Percentiles rank a stretch among this genome's conserved stretches.
These are phyloP conservation scores for Hysterangium stoloniferum DNA, from an alignment of 768 basidiomycete species.

Conservation along the genomic window DNA sequence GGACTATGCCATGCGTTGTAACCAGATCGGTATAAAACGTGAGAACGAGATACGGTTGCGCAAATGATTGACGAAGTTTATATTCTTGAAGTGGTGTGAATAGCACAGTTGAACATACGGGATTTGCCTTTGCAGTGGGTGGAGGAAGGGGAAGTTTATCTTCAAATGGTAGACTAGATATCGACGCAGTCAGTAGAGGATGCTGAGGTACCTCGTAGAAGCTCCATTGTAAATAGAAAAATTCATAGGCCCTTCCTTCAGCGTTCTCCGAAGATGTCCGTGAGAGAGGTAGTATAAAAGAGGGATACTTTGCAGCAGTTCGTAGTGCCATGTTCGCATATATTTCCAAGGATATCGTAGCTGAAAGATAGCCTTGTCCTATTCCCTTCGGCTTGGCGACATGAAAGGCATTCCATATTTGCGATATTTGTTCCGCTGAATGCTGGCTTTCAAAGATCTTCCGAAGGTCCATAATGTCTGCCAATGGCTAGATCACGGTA, in stretches of 20 bases:
- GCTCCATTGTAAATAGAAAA: constrained; percentile 85
- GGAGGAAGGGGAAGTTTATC: constrained; percentile 31
- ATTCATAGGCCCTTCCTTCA: constrained; percentile 50
- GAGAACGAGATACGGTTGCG: constrained; percentile 84
- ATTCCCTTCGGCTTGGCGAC: constrained; percentile 71
- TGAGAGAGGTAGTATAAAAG: constrained; percentile 78
- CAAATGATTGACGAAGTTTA: constrained; percentile 74
- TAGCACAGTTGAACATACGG: constrained; percentile 57
- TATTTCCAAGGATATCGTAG: constrained; percentile 62
- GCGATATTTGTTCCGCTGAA: constrained; percentile 63
- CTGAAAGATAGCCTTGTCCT: constrained; percentile 79
- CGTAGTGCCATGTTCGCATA: constrained; percentile 65
- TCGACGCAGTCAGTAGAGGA: constrained; percentile 37
- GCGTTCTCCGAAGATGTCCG: constrained; percentile 30
- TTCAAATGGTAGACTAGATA: constrained; percentile 23
- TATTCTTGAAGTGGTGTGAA: constrained; percentile 94
- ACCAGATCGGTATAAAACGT: constrained; percentile 91
- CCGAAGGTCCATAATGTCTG: constrained; percentile 70
- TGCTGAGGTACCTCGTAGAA: constrained; percentile 66
- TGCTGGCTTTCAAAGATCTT: constrained; percentile 61
- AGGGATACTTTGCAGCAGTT: constrained; percentile 59
- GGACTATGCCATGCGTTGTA: constrained; percentile 68
- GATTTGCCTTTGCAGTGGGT: constrained; percentile 18
- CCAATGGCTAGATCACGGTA: constrained; percentile 53
- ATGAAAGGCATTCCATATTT: constrained; percentile 89